Conservation (phyloP, 2,329 filamentous ascomycete species). For the Cladosporium sp. region DNA sequence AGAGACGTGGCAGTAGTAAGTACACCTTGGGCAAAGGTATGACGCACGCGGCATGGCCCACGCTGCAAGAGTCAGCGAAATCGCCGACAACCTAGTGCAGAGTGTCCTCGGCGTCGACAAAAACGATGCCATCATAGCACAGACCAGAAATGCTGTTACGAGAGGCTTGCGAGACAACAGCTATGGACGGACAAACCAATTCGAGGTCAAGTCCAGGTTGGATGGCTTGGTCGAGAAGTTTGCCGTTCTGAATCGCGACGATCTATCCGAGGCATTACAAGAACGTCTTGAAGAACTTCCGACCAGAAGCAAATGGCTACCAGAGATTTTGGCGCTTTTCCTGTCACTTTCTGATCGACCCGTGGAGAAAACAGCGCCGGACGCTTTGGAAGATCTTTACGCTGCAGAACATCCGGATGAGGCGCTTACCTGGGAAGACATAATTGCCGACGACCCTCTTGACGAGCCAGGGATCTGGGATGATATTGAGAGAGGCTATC, state of each 20-base stretch:
- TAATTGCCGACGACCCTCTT: slow-evolving; percentile 72
- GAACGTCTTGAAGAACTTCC: slow-evolving; percentile 58
- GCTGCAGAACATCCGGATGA: background rate
- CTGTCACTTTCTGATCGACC: slow-evolving; percentile 80
- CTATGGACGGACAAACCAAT: slow-evolving; percentile 46
- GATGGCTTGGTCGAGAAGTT: slow-evolving; percentile 76
- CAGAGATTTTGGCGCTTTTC: slow-evolving; percentile 74
- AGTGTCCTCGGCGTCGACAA: slow-evolving; percentile 52
- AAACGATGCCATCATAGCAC: slow-evolving; percentile 29
- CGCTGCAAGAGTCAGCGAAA: slow-evolving; percentile 57
- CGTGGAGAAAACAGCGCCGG: slow-evolving; percentile 62
- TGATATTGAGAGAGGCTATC: slow-evolving; percentile 60
- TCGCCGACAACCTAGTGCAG: slow-evolving; percentile 69
- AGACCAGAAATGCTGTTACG: slow-evolving; percentile 36
- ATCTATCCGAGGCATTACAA: slow-evolving; percentile 66
- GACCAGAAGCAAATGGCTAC: slow-evolving; percentile 60
- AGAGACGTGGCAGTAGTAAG: too few relatives aligned
- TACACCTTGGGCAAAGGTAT: background rate
- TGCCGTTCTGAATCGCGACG: slow-evolving; percentile 71
- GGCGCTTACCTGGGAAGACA: slow-evolving; percentile 70
- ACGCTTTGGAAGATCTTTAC: slow-evolving; percentile 53
- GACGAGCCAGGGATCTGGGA: slow-evolving; percentile 67
- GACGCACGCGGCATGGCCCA: slow-evolving; percentile 58
- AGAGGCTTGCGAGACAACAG: slow-evolving; percentile 38
- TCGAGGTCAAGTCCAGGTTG: slow-evolving; percentile 40